These are phyloP conservation scores for Cercospora citrullina DNA, from an alignment of 2,329 filamentous ascomycete genomes.

Conservation along the genomic window DNA sequence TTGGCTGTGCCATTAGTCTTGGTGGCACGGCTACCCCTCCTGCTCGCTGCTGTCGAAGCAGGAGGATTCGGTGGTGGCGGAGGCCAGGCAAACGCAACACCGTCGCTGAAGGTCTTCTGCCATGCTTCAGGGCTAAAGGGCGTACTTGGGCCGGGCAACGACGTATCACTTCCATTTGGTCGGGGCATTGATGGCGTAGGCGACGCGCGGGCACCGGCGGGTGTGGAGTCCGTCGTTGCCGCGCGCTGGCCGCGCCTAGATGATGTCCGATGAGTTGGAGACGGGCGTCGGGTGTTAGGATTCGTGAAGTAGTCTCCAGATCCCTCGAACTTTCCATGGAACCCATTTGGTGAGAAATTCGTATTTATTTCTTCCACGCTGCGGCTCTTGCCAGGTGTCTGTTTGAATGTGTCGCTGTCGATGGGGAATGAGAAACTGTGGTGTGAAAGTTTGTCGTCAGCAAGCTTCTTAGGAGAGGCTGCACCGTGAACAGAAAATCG, in stretches of 20 bases:
- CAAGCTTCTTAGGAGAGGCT: slow-evolving; percentile 19
- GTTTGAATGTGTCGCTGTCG: slow-evolving; percentile 30
- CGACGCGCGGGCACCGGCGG: slow-evolving; percentile 17
- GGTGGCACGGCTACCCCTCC: slow-evolving; percentile 31
- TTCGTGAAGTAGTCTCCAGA: slow-evolving; percentile 46
- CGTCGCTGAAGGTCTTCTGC: slow-evolving; percentile 47
- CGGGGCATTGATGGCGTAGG: slow-evolving; percentile 15
- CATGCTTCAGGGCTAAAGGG: slow-evolving; percentile 41
- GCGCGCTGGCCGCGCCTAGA: slow-evolving; percentile 19
- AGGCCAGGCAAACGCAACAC: slow-evolving; percentile 40
- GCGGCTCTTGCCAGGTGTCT: slow-evolving; percentile 44
- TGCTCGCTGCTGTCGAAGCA: slow-evolving; percentile 35
- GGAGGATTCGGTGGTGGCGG: slow-evolving; percentile 32
- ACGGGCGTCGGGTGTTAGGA: slow-evolving; percentile 20
- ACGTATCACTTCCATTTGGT: background rate
- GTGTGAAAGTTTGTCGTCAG: slow-evolving; percentile 26
- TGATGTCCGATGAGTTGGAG: slow-evolving; percentile 21
- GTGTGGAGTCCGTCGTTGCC: slow-evolving; percentile 22
- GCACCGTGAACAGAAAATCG: slow-evolving; percentile 22
- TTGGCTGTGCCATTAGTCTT: slow-evolving; percentile 18
- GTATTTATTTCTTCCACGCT: slow-evolving; percentile 54
- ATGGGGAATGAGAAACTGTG: slow-evolving; percentile 38
- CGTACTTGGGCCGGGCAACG: background rate
- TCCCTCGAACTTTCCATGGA: slow-evolving; percentile 48
- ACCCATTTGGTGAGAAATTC: slow-evolving; percentile 50